These are phyloP conservation scores for Acrodontium crateriforme DNA, from an alignment of 2,329 filamentous ascomycete genomes.

Conservation along the genomic window DNA sequence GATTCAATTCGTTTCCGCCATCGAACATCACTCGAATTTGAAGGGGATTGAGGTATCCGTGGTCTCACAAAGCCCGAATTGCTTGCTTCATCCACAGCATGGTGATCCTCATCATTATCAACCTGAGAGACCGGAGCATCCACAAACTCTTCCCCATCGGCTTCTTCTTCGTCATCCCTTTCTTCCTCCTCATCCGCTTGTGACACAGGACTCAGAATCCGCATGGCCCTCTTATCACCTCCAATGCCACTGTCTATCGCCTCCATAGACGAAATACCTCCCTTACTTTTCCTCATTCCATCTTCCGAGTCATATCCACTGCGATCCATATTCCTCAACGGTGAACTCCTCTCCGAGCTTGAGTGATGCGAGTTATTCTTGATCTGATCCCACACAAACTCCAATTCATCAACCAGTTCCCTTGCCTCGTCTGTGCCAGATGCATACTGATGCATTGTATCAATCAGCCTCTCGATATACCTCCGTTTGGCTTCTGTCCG, in stretches of 20 bases:
- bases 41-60: constrained; percentile 5
- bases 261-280: constrained; percentile 4
- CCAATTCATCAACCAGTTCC: constrained; percentile 84
- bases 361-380: constrained; percentile 47
- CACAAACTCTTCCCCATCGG: constrained; percentile 34
- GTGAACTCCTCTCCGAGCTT: constrained; percentile 16
- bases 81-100: not conserved
- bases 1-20: constrained; percentile 77
- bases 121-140: constrained; percentile 35
- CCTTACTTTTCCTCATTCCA: not conserved
- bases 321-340: constrained; percentile 19
- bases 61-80: constrained; percentile 4
- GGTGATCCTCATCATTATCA: constrained; percentile 19
- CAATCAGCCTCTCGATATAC: constrained; percentile 87
- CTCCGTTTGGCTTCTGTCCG: constrained; percentile 86
- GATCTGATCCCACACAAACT: constrained; percentile 98
- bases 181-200: constrained; percentile 39
- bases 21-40: constrained; percentile 30
- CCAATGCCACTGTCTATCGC: constrained; percentile 11
- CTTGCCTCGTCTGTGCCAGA: constrained; percentile 70
- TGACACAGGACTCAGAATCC: constrained; percentile 72
- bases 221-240: constrained; percentile 14
- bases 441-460: constrained; percentile 93
- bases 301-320: constrained; percentile 16
- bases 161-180: constrained; percentile 23